phyloP scores from a whole-genome alignment of 1,284 basidiomycete species.

The Tilletia caries region DNA sequence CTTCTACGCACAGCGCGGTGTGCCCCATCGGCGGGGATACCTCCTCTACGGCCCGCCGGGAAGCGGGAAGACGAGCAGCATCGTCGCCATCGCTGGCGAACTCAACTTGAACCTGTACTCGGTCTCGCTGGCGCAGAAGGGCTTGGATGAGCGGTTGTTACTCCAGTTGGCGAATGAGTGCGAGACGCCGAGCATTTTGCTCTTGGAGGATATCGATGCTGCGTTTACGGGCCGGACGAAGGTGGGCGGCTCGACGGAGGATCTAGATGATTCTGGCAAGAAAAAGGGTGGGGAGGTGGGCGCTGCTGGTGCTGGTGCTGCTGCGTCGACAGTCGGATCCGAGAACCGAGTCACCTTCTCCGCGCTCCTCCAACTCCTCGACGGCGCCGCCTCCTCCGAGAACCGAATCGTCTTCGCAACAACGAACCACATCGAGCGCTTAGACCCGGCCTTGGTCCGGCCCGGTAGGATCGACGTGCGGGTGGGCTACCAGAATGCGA shows the following conservation, averaged over 20 bases:
- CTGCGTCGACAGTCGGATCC: constrained; percentile 28
- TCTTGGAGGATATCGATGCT: constrained; percentile 98
- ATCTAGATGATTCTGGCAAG: too few species aligned
- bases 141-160: constrained; percentile 93
- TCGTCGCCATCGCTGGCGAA: constrained; percentile 89
- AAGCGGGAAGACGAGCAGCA: constrained; percentile 96
- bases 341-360: constrained; percentile 85
- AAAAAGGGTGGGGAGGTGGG: background rate
- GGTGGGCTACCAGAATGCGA: constrained; percentile 57
- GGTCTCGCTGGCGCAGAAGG: constrained; percentile 91
- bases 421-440: constrained; percentile 75
- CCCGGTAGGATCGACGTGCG: constrained; percentile 89
- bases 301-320: background rate
- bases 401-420: constrained; percentile 99
- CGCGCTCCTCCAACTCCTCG: constrained; percentile 91
- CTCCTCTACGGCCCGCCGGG: constrained; percentile 93
- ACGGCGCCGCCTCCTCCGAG: constrained; percentile 86
- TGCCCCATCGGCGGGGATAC: constrained; percentile 94
- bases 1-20: constrained; percentile 62
- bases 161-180: constrained; percentile 89
- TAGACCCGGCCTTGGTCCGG: constrained; percentile 87
- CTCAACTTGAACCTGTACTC: constrained; percentile 90
- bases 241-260: too few species aligned
- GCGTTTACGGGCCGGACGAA: constrained; percentile 67
- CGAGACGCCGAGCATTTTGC: constrained; percentile 75